Evolutionary conservation across 306 rosid genomes (phyloP).

Genomic region (Castanea sativa): DNA sequence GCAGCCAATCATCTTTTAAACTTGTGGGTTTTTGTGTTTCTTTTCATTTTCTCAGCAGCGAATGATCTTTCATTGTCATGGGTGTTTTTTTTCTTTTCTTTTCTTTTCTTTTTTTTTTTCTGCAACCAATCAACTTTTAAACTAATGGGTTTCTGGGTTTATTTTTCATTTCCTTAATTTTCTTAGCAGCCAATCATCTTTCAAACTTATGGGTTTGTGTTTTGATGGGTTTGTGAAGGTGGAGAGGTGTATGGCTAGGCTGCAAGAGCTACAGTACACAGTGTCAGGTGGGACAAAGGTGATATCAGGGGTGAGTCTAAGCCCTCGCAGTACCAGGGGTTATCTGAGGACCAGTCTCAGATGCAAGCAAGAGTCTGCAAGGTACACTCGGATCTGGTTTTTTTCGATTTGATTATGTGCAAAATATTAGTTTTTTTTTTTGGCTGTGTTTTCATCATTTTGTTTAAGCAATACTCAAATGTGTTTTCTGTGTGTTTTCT

Average conservation of each 20-base stretch:
- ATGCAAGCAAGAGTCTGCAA: conserved; percentile 88
- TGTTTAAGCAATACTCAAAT: conserved; percentile 12
- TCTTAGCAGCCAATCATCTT: background rate
- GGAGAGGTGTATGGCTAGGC: conserved; percentile 83
- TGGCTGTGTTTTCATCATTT: background rate
- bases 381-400: conserved; percentile 35
- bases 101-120: background rate
- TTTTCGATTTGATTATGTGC: background rate
- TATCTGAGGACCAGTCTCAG: conserved; percentile 86
- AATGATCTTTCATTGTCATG: no score
- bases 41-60: no score
- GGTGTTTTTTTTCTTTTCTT: no score
- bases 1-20: background rate
- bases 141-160: background rate
- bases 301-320: conserved; percentile 77
- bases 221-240: conserved; percentile 55
- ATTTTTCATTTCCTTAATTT: background rate
- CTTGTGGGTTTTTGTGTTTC: background rate
- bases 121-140: background rate
- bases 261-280: conserved; percentile 87
- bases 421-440: background rate
- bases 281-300: conserved; percentile 77
- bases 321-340: conserved; percentile 88
- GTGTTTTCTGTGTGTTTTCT: conserved; percentile 14
- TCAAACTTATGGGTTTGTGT: background rate